Evolutionary conservation across 1,284 basidiomycete genomes (phyloP).

Genomic region (Mycena sp.): DNA sequence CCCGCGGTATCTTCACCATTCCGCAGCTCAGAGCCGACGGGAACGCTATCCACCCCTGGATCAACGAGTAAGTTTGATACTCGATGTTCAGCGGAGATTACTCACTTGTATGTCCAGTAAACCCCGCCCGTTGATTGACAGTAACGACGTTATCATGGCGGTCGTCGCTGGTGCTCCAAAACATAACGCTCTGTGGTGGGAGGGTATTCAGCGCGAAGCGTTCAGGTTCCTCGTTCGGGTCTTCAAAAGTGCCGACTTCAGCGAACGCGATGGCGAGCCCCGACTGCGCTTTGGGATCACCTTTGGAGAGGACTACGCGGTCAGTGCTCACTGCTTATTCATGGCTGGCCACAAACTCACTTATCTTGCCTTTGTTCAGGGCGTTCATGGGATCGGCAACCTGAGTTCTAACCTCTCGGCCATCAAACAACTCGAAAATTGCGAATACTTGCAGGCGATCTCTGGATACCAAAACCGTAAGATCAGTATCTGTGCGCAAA

Average conservation of each 20-base stretch:
- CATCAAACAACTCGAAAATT: not conserved
- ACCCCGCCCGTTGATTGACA: not conserved
- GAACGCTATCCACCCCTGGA: not conserved
- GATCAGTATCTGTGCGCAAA: not conserved
- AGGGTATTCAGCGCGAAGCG: not conserved
- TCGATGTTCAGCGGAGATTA: not conserved
- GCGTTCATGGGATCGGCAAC: not conserved
- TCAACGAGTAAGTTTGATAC: not conserved
- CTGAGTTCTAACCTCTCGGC: not conserved
- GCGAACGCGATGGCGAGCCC: no score
- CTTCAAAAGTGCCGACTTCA: not conserved
- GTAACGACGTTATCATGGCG: not conserved
- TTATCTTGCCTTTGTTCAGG: not conserved
- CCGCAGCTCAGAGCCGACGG: not conserved
- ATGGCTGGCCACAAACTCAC: not conserved
- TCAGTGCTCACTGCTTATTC: not conserved
- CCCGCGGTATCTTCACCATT: not conserved
- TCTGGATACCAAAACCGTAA: slow-evolving; percentile 15
- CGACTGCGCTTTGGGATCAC: not conserved
- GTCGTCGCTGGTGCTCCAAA: slow-evolving; percentile 1
- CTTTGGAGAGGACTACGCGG: slow-evolving; percentile 2
- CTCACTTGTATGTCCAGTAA: not conserved
- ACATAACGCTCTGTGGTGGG: not conserved
- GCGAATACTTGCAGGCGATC: not conserved
- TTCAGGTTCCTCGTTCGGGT: not conserved